Conservation (phyloP, 2,329 filamentous ascomycete genomes). For the Arthroderma sp. region DNA sequence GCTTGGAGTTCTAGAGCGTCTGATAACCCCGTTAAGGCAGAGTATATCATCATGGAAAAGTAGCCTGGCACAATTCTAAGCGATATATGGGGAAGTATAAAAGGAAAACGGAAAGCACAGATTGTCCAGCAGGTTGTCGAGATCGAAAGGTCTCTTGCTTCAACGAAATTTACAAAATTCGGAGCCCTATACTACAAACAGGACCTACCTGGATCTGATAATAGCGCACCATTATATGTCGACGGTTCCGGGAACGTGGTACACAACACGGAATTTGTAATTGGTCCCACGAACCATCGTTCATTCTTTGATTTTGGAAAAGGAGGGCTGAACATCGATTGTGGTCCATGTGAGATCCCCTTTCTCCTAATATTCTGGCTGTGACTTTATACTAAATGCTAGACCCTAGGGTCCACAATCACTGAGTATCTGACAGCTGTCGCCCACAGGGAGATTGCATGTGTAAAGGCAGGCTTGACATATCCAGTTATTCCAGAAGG, state of each 20-base stretch:
- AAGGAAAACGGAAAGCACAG: conserved; percentile 17
- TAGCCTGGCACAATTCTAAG: conserved; percentile 13
- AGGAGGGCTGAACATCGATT: conserved; percentile 15
- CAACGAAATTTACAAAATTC: conserved; percentile 15
- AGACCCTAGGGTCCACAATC: conserved; percentile 22
- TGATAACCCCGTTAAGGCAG: conserved; percentile 22
- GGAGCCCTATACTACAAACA: conserved; percentile 17
- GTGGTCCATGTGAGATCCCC: conserved; percentile 17
- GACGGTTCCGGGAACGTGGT: conserved; percentile 17
- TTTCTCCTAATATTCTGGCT: conserved; percentile 5
- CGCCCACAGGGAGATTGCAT: conserved; percentile 25
- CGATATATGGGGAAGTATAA: conserved; percentile 16
- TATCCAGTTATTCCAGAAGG: conserved; percentile 15
- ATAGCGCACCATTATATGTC: conserved; percentile 7
- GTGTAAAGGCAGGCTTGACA: conserved; percentile 18
- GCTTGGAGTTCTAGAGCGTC: conserved; percentile 12
- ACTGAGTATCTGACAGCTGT: conserved; percentile 24
- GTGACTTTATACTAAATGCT: conserved; percentile 5
- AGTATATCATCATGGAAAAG: conserved; percentile 29
- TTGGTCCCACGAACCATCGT: conserved; percentile 17
- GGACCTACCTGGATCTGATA: conserved; percentile 10
- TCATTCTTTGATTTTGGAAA: conserved; percentile 18
- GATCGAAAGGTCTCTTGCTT: conserved; percentile 26
- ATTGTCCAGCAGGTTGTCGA: conserved; percentile 23
- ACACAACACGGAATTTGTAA: conserved; percentile 11